A percentile compares a stretch with the other conserved stretches of the same genome.
Evolutionary conservation across 1,284 basidiomycete species (phyloP).

Genomic region (Fomitopsis pinicola): DNA sequence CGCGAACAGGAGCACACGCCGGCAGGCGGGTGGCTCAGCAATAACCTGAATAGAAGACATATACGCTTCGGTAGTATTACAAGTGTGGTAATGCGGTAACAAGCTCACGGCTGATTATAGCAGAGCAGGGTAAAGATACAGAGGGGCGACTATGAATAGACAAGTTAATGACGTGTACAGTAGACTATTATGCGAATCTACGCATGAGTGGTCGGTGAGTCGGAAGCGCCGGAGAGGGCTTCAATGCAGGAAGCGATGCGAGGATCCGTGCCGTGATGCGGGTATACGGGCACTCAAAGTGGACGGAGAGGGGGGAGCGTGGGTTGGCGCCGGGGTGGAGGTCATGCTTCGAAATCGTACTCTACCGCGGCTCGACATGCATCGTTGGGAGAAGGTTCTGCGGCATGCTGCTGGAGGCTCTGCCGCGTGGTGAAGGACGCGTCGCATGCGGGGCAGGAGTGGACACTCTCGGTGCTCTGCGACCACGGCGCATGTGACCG

Average conservation of each 20-base stretch:
- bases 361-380: constrained; percentile 69
- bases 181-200: constrained; percentile 8
- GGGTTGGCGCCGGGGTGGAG: not conserved
- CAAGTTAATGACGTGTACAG: constrained; percentile 5
- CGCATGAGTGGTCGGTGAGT: not conserved
- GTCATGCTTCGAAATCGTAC: constrained; percentile 59
- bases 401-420: constrained; percentile 55
- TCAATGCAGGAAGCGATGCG: constrained; percentile 5
- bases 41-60: constrained; percentile 2
- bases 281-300: constrained; percentile 6
- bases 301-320: not conserved
- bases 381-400: constrained; percentile 46
- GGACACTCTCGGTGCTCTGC: constrained; percentile 25
- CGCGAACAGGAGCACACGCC: not conserved
- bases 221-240: not conserved
- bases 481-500: constrained; percentile 16
- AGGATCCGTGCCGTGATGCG: constrained; percentile 4
- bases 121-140: constrained; percentile 6
- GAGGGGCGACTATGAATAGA: constrained; percentile 2
- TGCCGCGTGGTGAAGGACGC: constrained; percentile 53
- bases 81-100: constrained; percentile 2
- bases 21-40: not conserved
- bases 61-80: constrained; percentile 8
- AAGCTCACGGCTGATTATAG: constrained; percentile 5
- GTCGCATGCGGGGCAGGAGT: constrained; percentile 67